Conservation (phyloP, 495 filamentous ascomycete species). For the Aspergillus olivimuriae region DNA sequence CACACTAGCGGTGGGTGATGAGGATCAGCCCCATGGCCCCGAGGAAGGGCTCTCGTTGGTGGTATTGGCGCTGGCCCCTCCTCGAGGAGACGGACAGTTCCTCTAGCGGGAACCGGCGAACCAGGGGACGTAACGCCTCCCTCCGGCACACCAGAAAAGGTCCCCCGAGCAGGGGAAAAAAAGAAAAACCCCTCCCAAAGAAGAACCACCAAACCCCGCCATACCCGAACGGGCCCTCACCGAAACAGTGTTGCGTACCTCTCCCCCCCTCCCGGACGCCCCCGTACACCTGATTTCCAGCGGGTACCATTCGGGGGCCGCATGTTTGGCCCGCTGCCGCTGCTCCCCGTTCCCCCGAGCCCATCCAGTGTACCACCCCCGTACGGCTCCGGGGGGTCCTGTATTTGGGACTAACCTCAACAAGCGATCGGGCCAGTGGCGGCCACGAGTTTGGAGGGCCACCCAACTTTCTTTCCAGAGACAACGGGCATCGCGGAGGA, state of each 20-base stretch:
- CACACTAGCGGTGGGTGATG: constrained; percentile 15
- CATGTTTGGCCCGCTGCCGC: no score
- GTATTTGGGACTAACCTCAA: not conserved
- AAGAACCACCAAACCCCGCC: constrained; percentile 1
- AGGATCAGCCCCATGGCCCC: constrained; percentile 18
- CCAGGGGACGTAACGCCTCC: constrained; percentile 9
- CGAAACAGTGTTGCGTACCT: no score
- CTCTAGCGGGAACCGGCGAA: constrained; percentile 9
- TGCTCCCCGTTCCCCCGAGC: no score
- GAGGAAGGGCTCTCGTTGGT: constrained; percentile 10
- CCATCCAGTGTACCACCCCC: no score
- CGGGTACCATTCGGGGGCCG: no score
- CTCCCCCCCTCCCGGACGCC: no score
- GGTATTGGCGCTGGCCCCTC: constrained; percentile 6
- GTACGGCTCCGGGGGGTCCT: no score
- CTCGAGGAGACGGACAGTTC: constrained; percentile 6
- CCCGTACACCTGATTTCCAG: no score
- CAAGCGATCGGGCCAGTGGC: constrained; percentile 14
- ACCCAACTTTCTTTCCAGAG: constrained; percentile 9
- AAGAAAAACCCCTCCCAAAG: no score
- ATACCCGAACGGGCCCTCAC: constrained; percentile 11
- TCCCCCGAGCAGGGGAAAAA: no score
- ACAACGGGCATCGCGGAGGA: no score
- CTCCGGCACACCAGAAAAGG: constrained; percentile 9
- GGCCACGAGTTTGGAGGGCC: constrained; percentile 18